These are phyloP conservation scores for Draba incana DNA, from an alignment of 345 rosid genomes.

Conservation along the genomic window DNA sequence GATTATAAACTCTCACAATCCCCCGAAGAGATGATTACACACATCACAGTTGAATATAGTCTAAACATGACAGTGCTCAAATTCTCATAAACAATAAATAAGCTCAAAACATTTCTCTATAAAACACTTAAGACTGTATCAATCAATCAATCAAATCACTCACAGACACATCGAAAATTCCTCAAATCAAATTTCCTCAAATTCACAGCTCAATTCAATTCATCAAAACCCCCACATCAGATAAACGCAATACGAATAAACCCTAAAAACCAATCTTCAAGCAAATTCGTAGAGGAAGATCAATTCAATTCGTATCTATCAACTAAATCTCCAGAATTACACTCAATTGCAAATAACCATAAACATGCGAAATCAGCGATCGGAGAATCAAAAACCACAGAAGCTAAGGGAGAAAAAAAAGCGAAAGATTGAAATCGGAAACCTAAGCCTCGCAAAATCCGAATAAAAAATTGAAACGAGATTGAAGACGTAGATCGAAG, in stretches of 20 bases:
- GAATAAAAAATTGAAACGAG: constrained; percentile 9
- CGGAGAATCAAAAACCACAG: constrained; percentile 28
- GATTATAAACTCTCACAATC: constrained; percentile 15
- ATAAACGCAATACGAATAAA: constrained; percentile 20
- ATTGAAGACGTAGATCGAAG: constrained; percentile 49
- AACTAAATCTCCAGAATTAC: constrained; percentile 27
- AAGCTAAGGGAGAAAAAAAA: no score
- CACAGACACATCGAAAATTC: no score
- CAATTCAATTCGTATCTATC: constrained; percentile 12
- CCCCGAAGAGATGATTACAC: neutral
- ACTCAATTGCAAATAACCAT: constrained; percentile 24
- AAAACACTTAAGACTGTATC: no score
- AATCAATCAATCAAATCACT: no score
- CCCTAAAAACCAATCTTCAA: constrained; percentile 15
- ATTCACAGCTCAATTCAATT: constrained; percentile 13
- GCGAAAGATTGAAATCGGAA: constrained; percentile 41
- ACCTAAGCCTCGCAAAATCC: constrained; percentile 41
- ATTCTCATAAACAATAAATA: no score
- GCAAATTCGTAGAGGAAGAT: neutral
- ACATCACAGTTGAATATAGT: constrained; percentile 1
- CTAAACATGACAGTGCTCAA: no score
- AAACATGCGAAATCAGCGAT: constrained; percentile 12
- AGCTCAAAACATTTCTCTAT: no score
- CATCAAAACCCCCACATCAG: constrained; percentile 36
- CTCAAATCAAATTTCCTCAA: neutral